phyloP scores from a whole-genome alignment of 352 stramenopile genomes.

The Pythium grandisporangium region DNA sequence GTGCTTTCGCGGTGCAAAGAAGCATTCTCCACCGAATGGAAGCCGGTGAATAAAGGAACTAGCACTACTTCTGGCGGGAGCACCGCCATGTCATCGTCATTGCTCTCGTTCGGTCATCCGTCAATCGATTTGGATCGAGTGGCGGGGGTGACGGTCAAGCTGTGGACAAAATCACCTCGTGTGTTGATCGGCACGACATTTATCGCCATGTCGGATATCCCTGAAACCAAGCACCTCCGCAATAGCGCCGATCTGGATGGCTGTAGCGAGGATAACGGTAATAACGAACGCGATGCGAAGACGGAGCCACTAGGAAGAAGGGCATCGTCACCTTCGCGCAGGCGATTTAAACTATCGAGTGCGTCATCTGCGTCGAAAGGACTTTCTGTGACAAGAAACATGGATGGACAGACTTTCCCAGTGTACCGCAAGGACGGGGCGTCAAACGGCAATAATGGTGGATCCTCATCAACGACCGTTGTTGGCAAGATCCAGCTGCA shows the following conservation, averaged over 20 bases:
- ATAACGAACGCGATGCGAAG: no score
- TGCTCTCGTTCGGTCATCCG: slow-evolving; percentile 21
- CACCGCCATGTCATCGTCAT: no score
- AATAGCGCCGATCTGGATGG: no score
- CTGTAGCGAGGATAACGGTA: no score
- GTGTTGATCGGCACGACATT: slow-evolving; percentile 22
- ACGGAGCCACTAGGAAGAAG: not conserved
- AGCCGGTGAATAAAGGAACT: no score
- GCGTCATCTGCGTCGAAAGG: not conserved
- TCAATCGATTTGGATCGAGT: slow-evolving; percentile 35
- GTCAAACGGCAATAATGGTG: no score
- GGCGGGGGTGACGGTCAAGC: slow-evolving; percentile 17
- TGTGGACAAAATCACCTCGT: slow-evolving; percentile 19
- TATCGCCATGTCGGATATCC: slow-evolving; percentile 25
- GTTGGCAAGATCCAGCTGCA: slow-evolving; percentile 46
- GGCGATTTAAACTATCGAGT: no score
- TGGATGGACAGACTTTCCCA: slow-evolving; percentile 21
- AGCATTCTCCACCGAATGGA: no score
- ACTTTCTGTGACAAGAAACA: no score
- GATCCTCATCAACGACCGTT: no score
- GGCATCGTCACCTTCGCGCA: not conserved
- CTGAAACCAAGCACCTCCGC: slow-evolving; percentile 3
- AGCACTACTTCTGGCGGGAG: no score
- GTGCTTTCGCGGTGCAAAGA: no score
- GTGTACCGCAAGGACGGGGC: slow-evolving; percentile 14